Conservation (phyloP, 768 basidiomycete genomes). For the Hydnum rufescens region DNA sequence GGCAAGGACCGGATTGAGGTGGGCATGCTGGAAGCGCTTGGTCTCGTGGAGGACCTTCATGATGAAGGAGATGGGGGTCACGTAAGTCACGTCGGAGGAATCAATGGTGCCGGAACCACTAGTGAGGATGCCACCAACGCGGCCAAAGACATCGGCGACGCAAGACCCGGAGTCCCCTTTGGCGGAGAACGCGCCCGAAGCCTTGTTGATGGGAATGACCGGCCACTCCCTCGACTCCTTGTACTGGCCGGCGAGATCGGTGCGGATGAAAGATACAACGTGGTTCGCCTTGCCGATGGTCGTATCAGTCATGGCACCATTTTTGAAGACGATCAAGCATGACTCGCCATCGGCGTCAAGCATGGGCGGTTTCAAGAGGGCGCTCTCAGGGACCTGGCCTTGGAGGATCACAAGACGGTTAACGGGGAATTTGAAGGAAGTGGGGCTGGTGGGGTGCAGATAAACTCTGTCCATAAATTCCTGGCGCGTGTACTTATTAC, state of each 20-base stretch:
- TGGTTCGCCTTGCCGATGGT: conserved; percentile 7
- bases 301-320: conserved; percentile 6
- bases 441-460: conserved; percentile 1
- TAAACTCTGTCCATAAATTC: conserved; percentile 6
- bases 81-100: conserved; percentile 9
- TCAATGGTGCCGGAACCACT: conserved; percentile 6
- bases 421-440: conserved; percentile 2
- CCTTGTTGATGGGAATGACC: conserved; percentile 5
- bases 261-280: conserved; percentile 7
- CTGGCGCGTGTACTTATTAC: conserved; percentile 5
- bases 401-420: conserved; percentile 8
- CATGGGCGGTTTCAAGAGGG: conserved; percentile 4
- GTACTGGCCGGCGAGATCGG: conserved; percentile 6
- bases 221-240: conserved; percentile 7
- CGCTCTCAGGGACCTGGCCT: conserved; percentile 6
- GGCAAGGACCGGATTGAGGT: too few species aligned
- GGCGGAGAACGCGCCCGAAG: conserved; percentile 8
- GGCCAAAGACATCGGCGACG: conserved; percentile 7
- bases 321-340: conserved; percentile 10
- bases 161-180: conserved; percentile 9
- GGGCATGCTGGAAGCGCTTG: conserved; percentile 5
- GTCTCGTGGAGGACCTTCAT: conserved; percentile 4
- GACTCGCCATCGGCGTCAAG: conserved; percentile 5
- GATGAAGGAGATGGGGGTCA: conserved; percentile 8
- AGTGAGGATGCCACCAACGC: conserved; percentile 7